Conservation (phyloP, 176 grass and related monocot species). For the Raddia guianensis region DNA sequence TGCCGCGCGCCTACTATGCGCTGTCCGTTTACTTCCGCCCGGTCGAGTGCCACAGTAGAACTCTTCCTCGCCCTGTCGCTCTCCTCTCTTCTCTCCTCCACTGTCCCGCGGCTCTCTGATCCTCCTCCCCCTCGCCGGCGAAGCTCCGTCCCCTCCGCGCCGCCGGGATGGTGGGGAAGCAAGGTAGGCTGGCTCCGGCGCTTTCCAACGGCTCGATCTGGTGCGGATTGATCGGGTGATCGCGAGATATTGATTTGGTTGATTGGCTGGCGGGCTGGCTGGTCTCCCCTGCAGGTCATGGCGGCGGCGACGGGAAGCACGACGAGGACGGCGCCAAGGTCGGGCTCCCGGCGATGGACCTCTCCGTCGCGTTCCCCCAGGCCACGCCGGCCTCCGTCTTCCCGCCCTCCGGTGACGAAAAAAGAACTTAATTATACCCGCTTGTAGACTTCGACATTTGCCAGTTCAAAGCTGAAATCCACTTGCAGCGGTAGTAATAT, state of each 20-base stretch:
- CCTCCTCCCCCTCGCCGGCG: neutral
- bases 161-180: conserved; percentile 31
- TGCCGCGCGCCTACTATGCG: too few species aligned
- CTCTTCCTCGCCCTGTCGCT: neutral
- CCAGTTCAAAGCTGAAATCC: neutral
- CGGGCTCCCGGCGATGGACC: conserved; percentile 43
- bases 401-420: conserved; percentile 52
- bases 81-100: neutral
- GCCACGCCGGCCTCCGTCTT: conserved; percentile 63
- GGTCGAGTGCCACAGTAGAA: too few species aligned
- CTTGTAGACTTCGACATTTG: neutral
- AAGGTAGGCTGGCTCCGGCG: conserved; percentile 17
- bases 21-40: too few species aligned
- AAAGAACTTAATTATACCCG: neutral
- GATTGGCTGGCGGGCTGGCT: neutral
- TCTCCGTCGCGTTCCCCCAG: conserved; percentile 62
- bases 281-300: conserved; percentile 2
- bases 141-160: neutral
- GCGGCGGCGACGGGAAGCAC: neutral
- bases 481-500: neutral
- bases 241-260: neutral
- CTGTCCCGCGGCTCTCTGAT: neutral
- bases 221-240: neutral
- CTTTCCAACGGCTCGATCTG: neutral
- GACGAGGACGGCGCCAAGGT: conserved; percentile 35